Evolutionary conservation across 1,284 basidiomycete genomes (phyloP).

Genomic region (Rhodotorula glutinis): DNA sequence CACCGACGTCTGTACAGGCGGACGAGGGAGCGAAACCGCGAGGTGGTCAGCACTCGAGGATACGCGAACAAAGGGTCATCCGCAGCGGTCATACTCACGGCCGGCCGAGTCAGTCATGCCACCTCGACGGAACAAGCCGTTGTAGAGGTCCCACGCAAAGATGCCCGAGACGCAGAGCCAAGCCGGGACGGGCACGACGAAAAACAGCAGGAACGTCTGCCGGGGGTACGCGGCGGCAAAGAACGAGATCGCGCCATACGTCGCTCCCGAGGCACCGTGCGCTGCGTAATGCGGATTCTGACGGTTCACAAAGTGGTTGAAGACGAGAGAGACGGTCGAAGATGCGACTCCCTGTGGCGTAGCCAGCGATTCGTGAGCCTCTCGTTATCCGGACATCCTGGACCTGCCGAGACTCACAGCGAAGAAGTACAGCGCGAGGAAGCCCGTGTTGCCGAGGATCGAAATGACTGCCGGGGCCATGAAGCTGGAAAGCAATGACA

Average conservation of each 20-base stretch:
- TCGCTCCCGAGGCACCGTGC: slow-evolving; percentile 29
- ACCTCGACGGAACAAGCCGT: slow-evolving; percentile 11
- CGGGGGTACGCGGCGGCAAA: slow-evolving; percentile 29
- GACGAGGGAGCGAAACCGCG: no score
- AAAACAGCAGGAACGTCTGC: slow-evolving; percentile 35
- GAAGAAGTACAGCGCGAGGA: slow-evolving; percentile 32
- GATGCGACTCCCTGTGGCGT: not conserved
- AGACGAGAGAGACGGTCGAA: slow-evolving; percentile 3
- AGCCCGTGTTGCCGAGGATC: slow-evolving; percentile 33
- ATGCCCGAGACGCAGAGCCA: slow-evolving; percentile 34
- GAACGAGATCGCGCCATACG: slow-evolving; percentile 27
- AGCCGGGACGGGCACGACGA: slow-evolving; percentile 35
- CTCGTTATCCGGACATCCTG: no score
- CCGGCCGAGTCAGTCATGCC: slow-evolving; percentile 33
- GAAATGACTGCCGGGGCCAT: slow-evolving; percentile 27
- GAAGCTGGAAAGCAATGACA: slow-evolving; percentile 4
- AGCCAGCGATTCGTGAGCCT: not conserved
- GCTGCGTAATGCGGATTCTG: not conserved
- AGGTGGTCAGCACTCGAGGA: not conserved
- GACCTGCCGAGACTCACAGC: slow-evolving; percentile 6
- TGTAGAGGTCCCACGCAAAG: slow-evolving; percentile 33
- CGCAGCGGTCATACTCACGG: slow-evolving; percentile 9
- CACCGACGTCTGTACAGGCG: slow-evolving; percentile 22
- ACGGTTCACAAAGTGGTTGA: slow-evolving; percentile 8
- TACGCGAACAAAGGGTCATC: not conserved